Evolutionary conservation across 2,329 filamentous ascomycete genomes (phyloP).

Genomic region (Shiraia bambusicola): DNA sequence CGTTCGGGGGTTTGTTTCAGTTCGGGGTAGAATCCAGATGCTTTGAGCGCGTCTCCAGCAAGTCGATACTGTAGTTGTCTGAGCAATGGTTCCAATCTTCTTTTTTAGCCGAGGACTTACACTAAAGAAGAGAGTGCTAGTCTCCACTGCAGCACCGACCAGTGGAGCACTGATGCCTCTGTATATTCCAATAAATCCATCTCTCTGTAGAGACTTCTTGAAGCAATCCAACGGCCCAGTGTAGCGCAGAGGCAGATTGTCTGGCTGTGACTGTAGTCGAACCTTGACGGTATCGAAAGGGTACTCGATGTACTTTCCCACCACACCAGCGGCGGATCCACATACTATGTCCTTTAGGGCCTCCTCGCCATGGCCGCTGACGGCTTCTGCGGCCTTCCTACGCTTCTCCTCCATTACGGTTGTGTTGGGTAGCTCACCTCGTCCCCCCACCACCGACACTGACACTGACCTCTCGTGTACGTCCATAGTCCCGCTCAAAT

Average conservation of each 20-base stretch:
- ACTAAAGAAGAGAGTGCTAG: conserved; percentile 89
- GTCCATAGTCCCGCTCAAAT: conserved; percentile 28
- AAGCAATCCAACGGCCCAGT: conserved; percentile 91
- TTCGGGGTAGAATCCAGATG: conserved; percentile 58
- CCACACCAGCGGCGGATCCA: conserved; percentile 86
- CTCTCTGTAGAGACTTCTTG: conserved; percentile 74
- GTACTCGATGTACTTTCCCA: conserved; percentile 96
- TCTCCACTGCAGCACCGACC: conserved; percentile 88
- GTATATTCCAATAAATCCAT: conserved; percentile 82
- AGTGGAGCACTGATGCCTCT: conserved; percentile 90
- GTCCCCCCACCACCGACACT: conserved; percentile 37
- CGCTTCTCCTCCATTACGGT: conserved; percentile 22
- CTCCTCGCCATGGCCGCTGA: conserved; percentile 56
- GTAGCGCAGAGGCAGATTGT: conserved; percentile 78
- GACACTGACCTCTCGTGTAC: conserved; percentile 31
- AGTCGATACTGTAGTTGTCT: conserved; percentile 47
- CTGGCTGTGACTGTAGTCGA: conserved; percentile 91
- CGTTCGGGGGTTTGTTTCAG: conserved; percentile 44
- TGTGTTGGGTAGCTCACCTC: conserved; percentile 21
- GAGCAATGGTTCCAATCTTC: conserved; percentile 11
- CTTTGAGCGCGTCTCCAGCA: conserved; percentile 61
- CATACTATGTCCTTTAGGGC: conserved; percentile 84
- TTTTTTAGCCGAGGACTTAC: conserved; percentile 32
- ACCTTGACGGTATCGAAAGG: conserved; percentile 99
- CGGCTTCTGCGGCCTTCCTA: conserved; percentile 13